Evolutionary conservation across 768 basidiomycete species (phyloP), one percentile per base, ranked within the genome.

Genomic region (Crepidotus variabilis): DNA sequence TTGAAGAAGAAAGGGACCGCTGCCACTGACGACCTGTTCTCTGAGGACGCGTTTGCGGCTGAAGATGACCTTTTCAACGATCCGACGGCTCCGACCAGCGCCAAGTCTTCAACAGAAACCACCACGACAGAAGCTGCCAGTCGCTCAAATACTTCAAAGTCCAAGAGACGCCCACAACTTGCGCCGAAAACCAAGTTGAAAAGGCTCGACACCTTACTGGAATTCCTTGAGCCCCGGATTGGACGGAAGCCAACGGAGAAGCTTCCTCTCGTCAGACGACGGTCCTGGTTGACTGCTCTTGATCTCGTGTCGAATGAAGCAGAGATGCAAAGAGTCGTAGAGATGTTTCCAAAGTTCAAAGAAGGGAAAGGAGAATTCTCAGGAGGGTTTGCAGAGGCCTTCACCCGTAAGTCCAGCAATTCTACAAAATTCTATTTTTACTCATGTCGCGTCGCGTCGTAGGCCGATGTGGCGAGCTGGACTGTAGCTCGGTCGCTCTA

Each of bases 391-490:
- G 69, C 75, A 0, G 81, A 81, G 59, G 69, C 71, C 23, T 82
- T 88, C 62, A 72, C 81, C 54, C 78, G 86, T 87, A 66, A 67
- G 84, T 81, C 2, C 9, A 22, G 2, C 21, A 33, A 33, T 28
- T 13, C 45, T 23, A 39, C 14, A 43, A 45, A 8, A 54, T 49
- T 58, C 23, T 16, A 51, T 1, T 47, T 56, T 34, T 10, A 16
- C 43, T 33, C 18, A 39, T 35, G 13, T 32, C 24, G 18, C 24
- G 8, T 47, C 11, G 24, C 51, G 23, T 51, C 51, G 23, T 51
- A 90, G 87, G 80, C 21, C 86, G 87, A 8, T 88, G 86, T 53
- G 73, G 79, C 57, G 78, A 86, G 61, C 76, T 88, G 1, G 64
- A 69, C 13, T 82, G 81, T 55, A 81, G 83, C 2, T 61, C 70